Evolutionary conservation across 2,329 filamentous ascomycete species (phyloP), one percentile per base, ranked within the genome.

Genomic region (Hortaea sp.): DNA sequence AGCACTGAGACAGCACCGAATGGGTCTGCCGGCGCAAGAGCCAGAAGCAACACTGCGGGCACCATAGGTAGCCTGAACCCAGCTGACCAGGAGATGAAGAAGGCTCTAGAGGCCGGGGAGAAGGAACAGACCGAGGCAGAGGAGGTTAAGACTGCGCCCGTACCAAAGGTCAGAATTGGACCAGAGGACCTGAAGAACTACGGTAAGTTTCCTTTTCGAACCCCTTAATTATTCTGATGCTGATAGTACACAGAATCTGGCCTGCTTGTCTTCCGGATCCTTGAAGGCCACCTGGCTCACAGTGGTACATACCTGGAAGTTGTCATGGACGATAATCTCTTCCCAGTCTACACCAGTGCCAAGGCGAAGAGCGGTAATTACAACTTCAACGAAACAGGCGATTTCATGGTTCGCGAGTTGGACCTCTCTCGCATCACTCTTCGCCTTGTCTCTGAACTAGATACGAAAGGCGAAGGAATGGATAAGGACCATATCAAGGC

Each of bases 391-490:
- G 92, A 98, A 67, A 88, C 77, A 72, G 89, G 90, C 42, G 92
- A 98, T 66, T 92, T 88, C 45, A 88, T 98, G 67, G 85, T 98
- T 49, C 87, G 92, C 51, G 92, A 98, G 66, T 76, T 98, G n/a
- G 94, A 98, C 53, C 89, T 95, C 57, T 98, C 92, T 3, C 85
- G 84, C 54, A 80, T 98, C 48, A 97, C 89, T 0, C 76, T 98
- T 53, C 85, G 88, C 47, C 75, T 95, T 41, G 81, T 88, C 39
- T 85, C 90, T 59, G 88, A 88, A 63, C 75, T 79, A 11, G 84
- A 94, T 54, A 79, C 78, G 57, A 81, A 82, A 52, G 80, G 81
- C 20, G 79, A 84, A 41, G 81, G 76, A 37, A 69, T 77, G 11
- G 78, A 84, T 43, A 78, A 84, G 44, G 83, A 94, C 39, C 74